phyloP scores from a whole-genome alignment of 2,329 filamentous ascomycete genomes.

The Cercospora janseana region DNA sequence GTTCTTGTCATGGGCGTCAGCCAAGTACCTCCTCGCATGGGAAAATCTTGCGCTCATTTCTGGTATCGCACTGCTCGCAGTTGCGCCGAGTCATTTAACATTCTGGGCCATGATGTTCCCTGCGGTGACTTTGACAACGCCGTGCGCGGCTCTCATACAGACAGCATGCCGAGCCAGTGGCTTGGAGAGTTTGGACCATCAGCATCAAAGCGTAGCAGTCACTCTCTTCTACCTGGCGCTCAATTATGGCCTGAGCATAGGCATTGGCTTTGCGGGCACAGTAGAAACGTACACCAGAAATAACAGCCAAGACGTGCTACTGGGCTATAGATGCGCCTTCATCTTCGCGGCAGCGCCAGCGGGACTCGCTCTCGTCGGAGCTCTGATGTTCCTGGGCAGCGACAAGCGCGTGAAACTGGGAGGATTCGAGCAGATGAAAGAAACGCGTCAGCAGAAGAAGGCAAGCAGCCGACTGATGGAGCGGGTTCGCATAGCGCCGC shows the following conservation, averaged over 20 bases:
- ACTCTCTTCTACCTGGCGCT: conserved; percentile 5
- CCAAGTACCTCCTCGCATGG: conserved; percentile 10
- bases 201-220: conserved; percentile 6
- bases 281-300: conserved; percentile 2
- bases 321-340: conserved; percentile 9
- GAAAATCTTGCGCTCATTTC: conserved; percentile 5
- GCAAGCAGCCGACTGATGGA: not conserved
- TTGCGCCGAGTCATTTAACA: conserved; percentile 8
- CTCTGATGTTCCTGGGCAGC: conserved; percentile 9
- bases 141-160: not conserved
- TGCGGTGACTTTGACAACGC: not conserved
- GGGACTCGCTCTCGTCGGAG: conserved; percentile 3
- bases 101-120: conserved; percentile 17
- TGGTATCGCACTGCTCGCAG: conserved; percentile 12
- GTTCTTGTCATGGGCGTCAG: not conserved
- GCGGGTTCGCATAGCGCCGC: not conserved
- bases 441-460: not conserved
- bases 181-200: not conserved
- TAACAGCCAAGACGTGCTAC: not conserved
- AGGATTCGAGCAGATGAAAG: conserved; percentile 9
- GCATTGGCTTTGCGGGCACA: conserved; percentile 11
- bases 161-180: not conserved
- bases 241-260: conserved; percentile 9
- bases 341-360: conserved; percentile 8
- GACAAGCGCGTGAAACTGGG: not conserved